Conservation (phyloP, 2,329 filamentous ascomycete species). For the Sporothrix sp. region DNA sequence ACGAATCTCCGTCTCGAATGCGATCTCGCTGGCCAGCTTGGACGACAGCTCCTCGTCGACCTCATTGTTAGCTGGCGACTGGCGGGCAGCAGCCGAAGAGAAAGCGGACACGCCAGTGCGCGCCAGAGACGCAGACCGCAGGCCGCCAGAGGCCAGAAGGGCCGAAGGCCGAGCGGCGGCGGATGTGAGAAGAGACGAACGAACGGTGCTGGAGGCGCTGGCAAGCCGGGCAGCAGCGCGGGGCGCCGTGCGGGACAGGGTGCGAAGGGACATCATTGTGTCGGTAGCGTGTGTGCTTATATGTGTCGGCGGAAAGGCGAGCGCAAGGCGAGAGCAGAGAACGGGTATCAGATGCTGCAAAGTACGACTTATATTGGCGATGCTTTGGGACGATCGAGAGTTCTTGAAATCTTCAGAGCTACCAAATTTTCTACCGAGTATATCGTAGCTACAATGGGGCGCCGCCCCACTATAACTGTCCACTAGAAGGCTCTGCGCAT, state of each 20-base stretch:
- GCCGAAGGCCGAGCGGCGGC: background rate
- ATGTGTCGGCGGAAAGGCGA: background rate
- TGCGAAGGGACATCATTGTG: slow-evolving; percentile 62
- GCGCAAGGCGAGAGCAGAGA: slow-evolving; percentile 3
- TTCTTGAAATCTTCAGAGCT: slow-evolving; percentile 10
- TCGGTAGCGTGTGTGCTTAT: background rate
- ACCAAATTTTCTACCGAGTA: slow-evolving; percentile 5
- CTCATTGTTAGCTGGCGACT: slow-evolving; percentile 32
- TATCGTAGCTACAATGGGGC: too few relatives aligned
- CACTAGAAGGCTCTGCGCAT: too few relatives aligned
- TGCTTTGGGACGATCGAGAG: too few relatives aligned
- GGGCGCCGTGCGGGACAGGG: slow-evolving; percentile 56
- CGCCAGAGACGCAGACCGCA: slow-evolving; percentile 22
- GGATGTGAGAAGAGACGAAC: background rate
- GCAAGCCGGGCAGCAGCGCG: slow-evolving; percentile 50
- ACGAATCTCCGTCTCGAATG: slow-evolving; percentile 75
- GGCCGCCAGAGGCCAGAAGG: slow-evolving; percentile 26
- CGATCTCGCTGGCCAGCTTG: slow-evolving; percentile 77
- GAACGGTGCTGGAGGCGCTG: slow-evolving; percentile 31
- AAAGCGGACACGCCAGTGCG: slow-evolving; percentile 29
- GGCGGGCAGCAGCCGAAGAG: slow-evolving; percentile 38
- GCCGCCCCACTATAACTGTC: too few relatives aligned
- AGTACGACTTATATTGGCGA: background rate
- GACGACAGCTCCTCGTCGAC: slow-evolving; percentile 71
- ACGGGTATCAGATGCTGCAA: slow-evolving; percentile 5